Conservation (phyloP, 768 basidiomycete species). For the Mycena venus region DNA sequence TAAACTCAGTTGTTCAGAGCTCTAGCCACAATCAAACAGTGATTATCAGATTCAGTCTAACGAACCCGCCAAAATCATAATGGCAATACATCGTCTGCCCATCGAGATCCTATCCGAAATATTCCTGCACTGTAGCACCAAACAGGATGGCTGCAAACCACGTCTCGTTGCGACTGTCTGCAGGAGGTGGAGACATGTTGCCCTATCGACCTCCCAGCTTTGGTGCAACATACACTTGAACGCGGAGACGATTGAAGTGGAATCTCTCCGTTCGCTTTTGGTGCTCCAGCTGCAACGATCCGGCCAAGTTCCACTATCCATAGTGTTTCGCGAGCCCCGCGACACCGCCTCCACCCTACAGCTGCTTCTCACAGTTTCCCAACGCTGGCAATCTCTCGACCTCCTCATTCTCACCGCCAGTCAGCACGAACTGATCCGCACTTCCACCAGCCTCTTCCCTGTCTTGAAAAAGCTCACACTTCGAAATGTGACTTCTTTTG, state of each 20-base stretch:
- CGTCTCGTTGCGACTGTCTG: constrained; percentile 17
- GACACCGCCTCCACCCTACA: not conserved
- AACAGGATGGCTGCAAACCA: constrained; percentile 9
- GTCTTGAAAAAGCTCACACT: constrained; percentile 7
- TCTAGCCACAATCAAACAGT: too few relatives aligned
- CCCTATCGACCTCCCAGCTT: constrained; percentile 11
- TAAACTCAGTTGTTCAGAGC: too few relatives aligned
- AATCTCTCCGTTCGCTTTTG: constrained; percentile 12
- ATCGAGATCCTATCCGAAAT: constrained; percentile 28
- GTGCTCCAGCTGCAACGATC: constrained; percentile 25
- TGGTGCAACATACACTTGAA: constrained; percentile 17
- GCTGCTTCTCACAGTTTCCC: constrained; percentile 9
- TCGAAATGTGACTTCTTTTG: not conserved
- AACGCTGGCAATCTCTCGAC: constrained; percentile 23
- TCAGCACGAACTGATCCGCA: not conserved
- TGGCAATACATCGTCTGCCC: constrained; percentile 9
- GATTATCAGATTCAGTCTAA: too few relatives aligned
- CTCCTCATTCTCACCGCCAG: not conserved
- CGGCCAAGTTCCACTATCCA: constrained; percentile 3
- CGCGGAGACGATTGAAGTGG: not conserved
- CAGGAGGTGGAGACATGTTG: constrained; percentile 21
- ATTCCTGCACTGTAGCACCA: not conserved
- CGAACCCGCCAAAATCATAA: not conserved
- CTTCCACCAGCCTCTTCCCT: constrained; percentile 7
- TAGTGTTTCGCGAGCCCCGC: not conserved